Conservation (phyloP, 2,329 filamentous ascomycete genomes). For the Colletotrichum horii region DNA sequence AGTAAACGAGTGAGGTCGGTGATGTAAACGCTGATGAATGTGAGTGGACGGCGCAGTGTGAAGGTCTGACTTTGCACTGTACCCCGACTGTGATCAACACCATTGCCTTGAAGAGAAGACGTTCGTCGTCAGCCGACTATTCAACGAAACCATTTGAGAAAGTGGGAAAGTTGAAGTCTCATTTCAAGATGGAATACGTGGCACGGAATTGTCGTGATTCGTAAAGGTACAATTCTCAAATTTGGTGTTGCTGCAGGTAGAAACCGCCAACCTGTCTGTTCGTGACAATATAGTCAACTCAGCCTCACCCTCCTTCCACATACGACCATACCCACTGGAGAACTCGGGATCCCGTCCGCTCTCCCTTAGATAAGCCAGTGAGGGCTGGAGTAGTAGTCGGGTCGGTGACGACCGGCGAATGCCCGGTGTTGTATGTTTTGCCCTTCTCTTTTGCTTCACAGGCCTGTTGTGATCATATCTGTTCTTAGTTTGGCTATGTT, state of each 20-base stretch:
- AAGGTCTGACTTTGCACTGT: not conserved
- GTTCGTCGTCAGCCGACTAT: not conserved
- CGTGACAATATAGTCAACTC: not conserved
- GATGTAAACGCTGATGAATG: not conserved
- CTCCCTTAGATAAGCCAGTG: constrained; percentile 17
- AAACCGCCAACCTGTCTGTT: not conserved
- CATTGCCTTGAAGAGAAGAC: not conserved
- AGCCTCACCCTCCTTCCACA: not conserved
- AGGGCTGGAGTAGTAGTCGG: constrained; percentile 14
- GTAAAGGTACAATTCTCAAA: not conserved
- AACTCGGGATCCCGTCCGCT: constrained; percentile 21
- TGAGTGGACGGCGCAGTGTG: not conserved
- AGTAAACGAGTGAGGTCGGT: not conserved
- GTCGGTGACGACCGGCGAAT: constrained; percentile 6
- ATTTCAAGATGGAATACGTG: not conserved
- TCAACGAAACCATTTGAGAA: not conserved
- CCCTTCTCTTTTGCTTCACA: not conserved
- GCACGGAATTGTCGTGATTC: accelerated
- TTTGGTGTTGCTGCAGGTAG: not conserved
- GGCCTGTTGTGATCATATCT: not conserved
- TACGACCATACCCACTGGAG: constrained; percentile 16
- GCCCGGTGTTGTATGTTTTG: not conserved
- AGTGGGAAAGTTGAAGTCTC: not conserved
- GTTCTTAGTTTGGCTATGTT: not conserved
- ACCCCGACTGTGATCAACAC: not conserved